Evolutionary conservation across 176 grass and related monocot species (phyloP).

Genomic region (Luzula sylvatica): DNA sequence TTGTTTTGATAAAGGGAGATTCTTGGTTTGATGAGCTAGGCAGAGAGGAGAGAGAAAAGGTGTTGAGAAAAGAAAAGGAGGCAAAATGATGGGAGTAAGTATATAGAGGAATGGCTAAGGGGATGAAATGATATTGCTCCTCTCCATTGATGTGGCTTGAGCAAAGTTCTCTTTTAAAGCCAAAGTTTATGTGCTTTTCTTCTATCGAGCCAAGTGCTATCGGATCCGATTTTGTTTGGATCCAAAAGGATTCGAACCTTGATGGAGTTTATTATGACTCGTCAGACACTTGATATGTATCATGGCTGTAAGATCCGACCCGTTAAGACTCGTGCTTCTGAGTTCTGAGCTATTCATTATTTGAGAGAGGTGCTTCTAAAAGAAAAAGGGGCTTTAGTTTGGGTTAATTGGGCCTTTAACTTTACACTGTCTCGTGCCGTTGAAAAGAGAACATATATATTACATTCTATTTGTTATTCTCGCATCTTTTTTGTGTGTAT

Average conservation of each 20-base stretch:
- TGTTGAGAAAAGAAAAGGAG: slow-evolving; percentile 23
- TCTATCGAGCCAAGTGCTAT: slow-evolving; percentile 35
- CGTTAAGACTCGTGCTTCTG: slow-evolving; percentile 29
- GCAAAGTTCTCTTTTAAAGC: slow-evolving; percentile 20
- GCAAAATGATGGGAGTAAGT: slow-evolving; percentile 46
- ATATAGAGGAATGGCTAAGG: slow-evolving; percentile 35
- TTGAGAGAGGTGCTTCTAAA: slow-evolving; percentile 3
- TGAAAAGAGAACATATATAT: slow-evolving; percentile 11
- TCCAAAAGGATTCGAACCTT: background rate
- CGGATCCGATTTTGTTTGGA: background rate
- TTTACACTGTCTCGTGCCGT: background rate
- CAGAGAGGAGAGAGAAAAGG: background rate
- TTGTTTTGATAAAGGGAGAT: too few relatives aligned
- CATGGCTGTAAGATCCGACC: background rate
- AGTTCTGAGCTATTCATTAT: slow-evolving; percentile 54
- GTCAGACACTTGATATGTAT: too few relatives aligned
- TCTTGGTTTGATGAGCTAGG: too few relatives aligned
- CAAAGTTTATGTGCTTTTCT: slow-evolving; percentile 37
- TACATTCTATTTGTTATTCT: too few relatives aligned
- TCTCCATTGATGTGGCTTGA: background rate
- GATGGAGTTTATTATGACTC: too few relatives aligned
- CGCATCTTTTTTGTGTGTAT: slow-evolving; percentile 16
- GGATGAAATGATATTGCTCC: slow-evolving; percentile 43
- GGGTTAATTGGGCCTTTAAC: background rate
- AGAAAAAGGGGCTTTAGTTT: background rate